Evolutionary conservation across 2,329 filamentous ascomycete species (phyloP), one percentile per base, ranked within the genome.

Genomic region (Colletotrichum sp.): DNA sequence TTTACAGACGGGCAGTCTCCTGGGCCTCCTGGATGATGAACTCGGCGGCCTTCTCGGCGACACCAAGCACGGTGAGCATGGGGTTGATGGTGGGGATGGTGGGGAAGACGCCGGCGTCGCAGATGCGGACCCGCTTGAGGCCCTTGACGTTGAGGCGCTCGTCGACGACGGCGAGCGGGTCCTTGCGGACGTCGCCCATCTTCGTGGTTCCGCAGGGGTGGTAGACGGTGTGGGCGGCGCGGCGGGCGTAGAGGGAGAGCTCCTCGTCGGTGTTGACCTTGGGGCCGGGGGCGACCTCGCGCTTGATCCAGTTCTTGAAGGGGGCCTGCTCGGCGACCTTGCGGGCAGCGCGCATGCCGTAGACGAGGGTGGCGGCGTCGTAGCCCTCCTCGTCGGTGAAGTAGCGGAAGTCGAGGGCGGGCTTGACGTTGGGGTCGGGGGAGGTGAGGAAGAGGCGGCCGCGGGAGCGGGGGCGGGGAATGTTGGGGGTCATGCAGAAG

Each of bases 401-500:
- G 89, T 97, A 97, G 81, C 93, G 92, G 92, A 96, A 96, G 87
- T 97, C 95, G 76, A 97, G 91, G 4, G 94, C 93, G 18, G 95
- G 95, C 87, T 96, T 96, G 83, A 95, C 92, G 78, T 82, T 88
- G 2, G 95, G 94, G 84, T 96, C 94, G 43, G 92, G 84, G 32
- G 93, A 95, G 69, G 93, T 95, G 78, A 96, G 91, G 86, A 94
- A 96, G 81, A 96, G 88, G 78, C 92, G 91, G 74, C 95, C 95
- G 70, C 93, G 92, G 62, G 94, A 96, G 69, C 94, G 92, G 32
- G 95, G 94, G 28, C 95, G 94, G 38, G 94, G 95, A 80, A 97
- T 97, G 87, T 97, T 97, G 81, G 95, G 95, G 18, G 95, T 97
- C 93, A 97, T 97, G 90, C 95, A 97, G 88, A 97, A 97, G 68